Base-by-base conservation (phyloP, 805 yeast genomes). In the Candida michaelii region DNA sequence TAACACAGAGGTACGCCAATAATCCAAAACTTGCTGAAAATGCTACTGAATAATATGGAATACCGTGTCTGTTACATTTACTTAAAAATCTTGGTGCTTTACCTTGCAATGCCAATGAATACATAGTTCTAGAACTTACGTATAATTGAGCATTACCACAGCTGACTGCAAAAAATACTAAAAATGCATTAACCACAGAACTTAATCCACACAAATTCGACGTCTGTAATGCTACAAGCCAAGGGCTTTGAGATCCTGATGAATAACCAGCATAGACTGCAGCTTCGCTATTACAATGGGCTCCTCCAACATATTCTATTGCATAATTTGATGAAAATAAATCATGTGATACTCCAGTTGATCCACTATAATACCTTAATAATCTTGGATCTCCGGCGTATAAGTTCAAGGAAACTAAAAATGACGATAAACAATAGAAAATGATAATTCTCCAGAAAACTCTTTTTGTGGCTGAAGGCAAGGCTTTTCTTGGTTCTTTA, bases 321-420 rank as follows among this genome's bases (percentile, higher is more conserved):
- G 71, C 74, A 34, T 43, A 53, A 37, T 63, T 63, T 15, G 44
- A 25, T 8, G 46, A 34, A 42, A 59, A 55, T 2, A 63, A 52
- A 16, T 29, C 37, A 5, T 49, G 40, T 1, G 50, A 29, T 1
- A 62, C 59, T 5, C 69, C 65, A 5, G 74, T 58, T 38, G 45
- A 40, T 3, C 73, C 73, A 45, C 55, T 58, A 45, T 62, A 76
- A 54, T 78, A 84, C 41, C 88, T 63, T 39, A 83, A 60, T 15
- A 85, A 63, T 43, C 89, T 65, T 3, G 90, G 89, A 57, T 86
- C 93, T 0, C 91, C 95, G 44, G 87, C 71, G 59, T 85, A 85
- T 24, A 86, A 67, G 57, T 84, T 85, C 31, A 87, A 61, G 1
- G 91, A 83, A 24, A 85, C 83, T 11, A 83, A 67, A 54, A 87